phyloP scores from a whole-genome alignment of 2,329 filamentous ascomycete species.

The Thermomyces lanuginosus region DNA sequence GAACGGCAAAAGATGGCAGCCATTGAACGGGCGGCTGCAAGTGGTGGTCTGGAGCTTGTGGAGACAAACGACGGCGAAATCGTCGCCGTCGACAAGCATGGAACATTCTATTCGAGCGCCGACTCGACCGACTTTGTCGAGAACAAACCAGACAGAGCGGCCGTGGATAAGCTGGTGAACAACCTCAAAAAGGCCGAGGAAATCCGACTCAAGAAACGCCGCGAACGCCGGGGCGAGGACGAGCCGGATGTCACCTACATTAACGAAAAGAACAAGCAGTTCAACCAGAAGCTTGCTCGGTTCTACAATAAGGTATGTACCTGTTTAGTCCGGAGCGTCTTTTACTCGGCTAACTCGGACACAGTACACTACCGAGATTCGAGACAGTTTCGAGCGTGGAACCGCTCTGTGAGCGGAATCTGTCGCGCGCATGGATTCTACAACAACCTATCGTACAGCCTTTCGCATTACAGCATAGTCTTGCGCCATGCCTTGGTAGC shows the following conservation, averaged over 20 bases:
- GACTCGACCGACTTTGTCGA: slow-evolving; percentile 67
- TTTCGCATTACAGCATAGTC: slow-evolving; percentile 57
- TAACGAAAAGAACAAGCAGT: slow-evolving; percentile 99
- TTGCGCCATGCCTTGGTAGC: slow-evolving; percentile 75
- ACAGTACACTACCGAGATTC: slow-evolving; percentile 81
- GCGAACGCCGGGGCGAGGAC: slow-evolving; percentile 65
- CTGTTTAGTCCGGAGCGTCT: neutral
- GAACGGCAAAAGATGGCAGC: slow-evolving; percentile 71
- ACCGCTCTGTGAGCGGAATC: slow-evolving; percentile 52
- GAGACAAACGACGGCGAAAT: slow-evolving; percentile 92
- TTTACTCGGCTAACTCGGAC: slow-evolving; percentile 9
- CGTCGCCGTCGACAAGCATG: slow-evolving; percentile 81
- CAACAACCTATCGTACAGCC: slow-evolving; percentile 1
- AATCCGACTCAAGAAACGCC: slow-evolving; percentile 66
- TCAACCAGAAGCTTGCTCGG: slow-evolving; percentile 88
- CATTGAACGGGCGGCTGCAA: slow-evolving; percentile 68
- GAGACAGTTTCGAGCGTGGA: slow-evolving; percentile 92
- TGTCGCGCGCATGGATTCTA: slow-evolving; percentile 1
- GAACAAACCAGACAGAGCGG: slow-evolving; percentile 73
- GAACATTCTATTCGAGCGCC: slow-evolving; percentile 76
- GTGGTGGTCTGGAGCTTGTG: slow-evolving; percentile 76
- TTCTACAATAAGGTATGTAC: slow-evolving; percentile 75
- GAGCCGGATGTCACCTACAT: slow-evolving; percentile 93
- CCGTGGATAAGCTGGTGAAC: slow-evolving; percentile 70
- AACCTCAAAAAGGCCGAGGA: slow-evolving; percentile 85